Conservation (phyloP, 2,329 filamentous ascomycete genomes). For the Monosporascus sp. region DNA sequence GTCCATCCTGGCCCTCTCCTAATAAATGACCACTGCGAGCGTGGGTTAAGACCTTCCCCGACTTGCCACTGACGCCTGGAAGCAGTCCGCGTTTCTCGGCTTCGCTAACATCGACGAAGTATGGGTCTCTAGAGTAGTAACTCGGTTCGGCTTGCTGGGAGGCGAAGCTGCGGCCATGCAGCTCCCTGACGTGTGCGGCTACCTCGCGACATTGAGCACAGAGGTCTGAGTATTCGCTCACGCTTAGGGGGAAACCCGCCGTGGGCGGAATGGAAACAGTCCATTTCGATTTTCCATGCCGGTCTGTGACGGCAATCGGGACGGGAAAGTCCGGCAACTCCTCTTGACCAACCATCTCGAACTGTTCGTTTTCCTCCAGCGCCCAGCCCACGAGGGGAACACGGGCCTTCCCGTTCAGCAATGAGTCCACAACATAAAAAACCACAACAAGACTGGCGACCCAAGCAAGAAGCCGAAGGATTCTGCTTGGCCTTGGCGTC, state of each 20-base stretch:
- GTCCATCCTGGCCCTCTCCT: constrained; percentile 38
- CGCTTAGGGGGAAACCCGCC: constrained; percentile 60
- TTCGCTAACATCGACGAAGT: constrained; percentile 70
- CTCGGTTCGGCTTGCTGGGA: constrained; percentile 40
- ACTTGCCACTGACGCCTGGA: constrained; percentile 36
- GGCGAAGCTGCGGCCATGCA: constrained; percentile 37
- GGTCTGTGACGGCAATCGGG: constrained; percentile 64
- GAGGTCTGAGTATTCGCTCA: constrained; percentile 63
- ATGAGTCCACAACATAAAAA: constrained; percentile 41
- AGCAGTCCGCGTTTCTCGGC: constrained; percentile 63
- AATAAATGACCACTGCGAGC: constrained; percentile 33
- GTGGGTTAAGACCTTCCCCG: constrained; percentile 32
- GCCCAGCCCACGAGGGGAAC: constrained; percentile 34
- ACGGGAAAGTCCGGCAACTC: constrained; percentile 67
- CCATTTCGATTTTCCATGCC: constrained; percentile 63
- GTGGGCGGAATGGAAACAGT: constrained; percentile 72
- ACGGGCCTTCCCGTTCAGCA: constrained; percentile 25
- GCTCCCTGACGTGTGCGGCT: constrained; percentile 49
- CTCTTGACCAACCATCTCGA: constrained; percentile 63
- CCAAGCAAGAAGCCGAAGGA: constrained; percentile 53
- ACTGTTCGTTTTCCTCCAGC: constrained; percentile 39
- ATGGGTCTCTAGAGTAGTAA: constrained; percentile 59
- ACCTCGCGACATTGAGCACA: constrained; percentile 63
- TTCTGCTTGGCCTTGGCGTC: constrained; percentile 51
- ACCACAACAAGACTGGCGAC: constrained; percentile 44